Evolutionary conservation across 2,329 filamentous ascomycete species (phyloP), one percentile per base, ranked within the genome.

Genomic region (Xylariales sp.): DNA sequence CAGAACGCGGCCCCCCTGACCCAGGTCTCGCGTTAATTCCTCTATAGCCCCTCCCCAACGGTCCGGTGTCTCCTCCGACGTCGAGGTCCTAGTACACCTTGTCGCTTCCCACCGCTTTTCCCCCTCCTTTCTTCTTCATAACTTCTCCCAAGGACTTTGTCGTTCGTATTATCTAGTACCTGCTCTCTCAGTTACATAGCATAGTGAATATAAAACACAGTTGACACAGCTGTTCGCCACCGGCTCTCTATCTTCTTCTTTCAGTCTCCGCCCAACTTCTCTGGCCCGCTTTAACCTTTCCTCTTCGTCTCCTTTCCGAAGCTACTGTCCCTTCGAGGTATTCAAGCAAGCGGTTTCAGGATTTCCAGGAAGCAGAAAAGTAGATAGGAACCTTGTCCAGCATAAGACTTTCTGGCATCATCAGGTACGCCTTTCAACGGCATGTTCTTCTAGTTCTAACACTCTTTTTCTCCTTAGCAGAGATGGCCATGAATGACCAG

Each of bases 171-270:
- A 12, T 28, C 39, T 42, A 43, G 40, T 45, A 43, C 41, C 46
- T n/a, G n/a, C n/a, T n/a, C n/a, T 42, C 42, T 58, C 54, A 62
- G 62, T 59, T 69, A 68, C 56, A 63, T 64, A 69, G 66, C 61
- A 62, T 70, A 71, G 63, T 65, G 60, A 71, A 71, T 67, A 69
- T 58, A 69, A 65, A 60, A 71, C 61, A 55, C 40, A 49, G 43
- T 55, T 56, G 43, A 48, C 45, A 47, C 46, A 48, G 40, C 48
- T 49, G 31, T 46, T 50, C 40, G 42, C 49, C 49, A 41, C 41
- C 36, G 23, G 28, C 27, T 31, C 34, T 20, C 38, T 33, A 34
- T 32, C 32, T 37, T 36, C 40, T 40, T 40, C 33, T 32, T 45
- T 24, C 41, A 33, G 42, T 35, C 35, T 40, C 36, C 18, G 29